These are phyloP conservation scores for Ophiocordyceps camponoti-saundersi DNA, from an alignment of 2,329 filamentous ascomycete genomes.

Conservation along the genomic window DNA sequence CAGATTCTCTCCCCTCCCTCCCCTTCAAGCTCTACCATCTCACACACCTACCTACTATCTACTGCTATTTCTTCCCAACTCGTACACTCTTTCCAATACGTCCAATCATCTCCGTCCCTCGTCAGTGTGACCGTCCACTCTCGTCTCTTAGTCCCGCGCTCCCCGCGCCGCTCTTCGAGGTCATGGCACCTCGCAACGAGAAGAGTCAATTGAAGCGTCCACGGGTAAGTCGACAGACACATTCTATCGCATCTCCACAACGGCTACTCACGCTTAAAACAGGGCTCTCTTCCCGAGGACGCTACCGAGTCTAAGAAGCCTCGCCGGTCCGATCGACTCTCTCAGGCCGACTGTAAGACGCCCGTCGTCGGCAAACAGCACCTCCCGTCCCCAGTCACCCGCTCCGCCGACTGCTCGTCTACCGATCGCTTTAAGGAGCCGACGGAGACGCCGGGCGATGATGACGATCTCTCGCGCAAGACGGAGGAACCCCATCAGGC, in stretches of 20 bases:
- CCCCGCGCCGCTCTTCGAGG: conserved; percentile 5
- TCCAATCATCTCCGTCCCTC: neutral
- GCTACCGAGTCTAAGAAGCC: conserved; percentile 64
- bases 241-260: neutral
- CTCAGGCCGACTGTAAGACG: conserved; percentile 41
- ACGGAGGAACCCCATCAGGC: conserved; percentile 29
- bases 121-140: neutral
- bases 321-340: conserved; percentile 59
- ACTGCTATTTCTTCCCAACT: no score
- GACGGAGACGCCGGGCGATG: conserved; percentile 53
- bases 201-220: conserved; percentile 75
- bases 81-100: neutral
- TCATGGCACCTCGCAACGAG: conserved; percentile 46
- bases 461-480: conserved; percentile 34
- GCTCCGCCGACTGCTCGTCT: conserved; percentile 37
- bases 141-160: neutral
- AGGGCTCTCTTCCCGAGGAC: conserved; percentile 51
- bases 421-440: conserved; percentile 46
- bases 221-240: conserved; percentile 34
- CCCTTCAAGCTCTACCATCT: no score
- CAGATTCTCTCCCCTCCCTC: no score
- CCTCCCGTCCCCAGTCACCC: conserved; percentile 67
- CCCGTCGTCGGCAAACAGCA: conserved; percentile 47
- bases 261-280: neutral
- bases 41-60: no score